Conservation (phyloP, 2,329 filamentous ascomycete species). For the Colletotrichum tofieldiae region DNA sequence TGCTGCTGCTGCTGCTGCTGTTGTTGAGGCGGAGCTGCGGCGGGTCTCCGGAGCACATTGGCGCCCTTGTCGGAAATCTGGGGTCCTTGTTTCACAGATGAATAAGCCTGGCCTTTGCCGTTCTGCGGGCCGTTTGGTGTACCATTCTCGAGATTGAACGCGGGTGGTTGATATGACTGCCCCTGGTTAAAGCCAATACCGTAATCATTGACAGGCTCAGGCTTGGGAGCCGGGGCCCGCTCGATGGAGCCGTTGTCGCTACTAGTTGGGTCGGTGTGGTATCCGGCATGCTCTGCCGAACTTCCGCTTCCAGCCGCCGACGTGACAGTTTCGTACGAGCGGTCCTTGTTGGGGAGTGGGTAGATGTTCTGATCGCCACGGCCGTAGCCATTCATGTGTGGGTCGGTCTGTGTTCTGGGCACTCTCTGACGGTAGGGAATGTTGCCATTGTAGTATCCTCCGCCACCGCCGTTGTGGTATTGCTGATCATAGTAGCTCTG, state of each 20-base stretch:
- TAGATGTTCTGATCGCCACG: conserved; percentile 63
- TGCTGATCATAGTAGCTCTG: conserved; percentile 62
- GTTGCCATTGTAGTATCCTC: conserved; percentile 50
- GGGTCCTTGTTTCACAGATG: conserved; percentile 24
- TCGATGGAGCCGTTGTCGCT: conserved; percentile 95
- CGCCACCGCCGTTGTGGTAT: conserved; percentile 39
- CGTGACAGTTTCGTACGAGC: conserved; percentile 89
- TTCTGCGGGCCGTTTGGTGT: conserved; percentile 12
- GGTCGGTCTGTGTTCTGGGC: conserved; percentile 64
- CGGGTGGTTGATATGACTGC: conserved; percentile 58
- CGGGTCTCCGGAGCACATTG: conserved; percentile 47
- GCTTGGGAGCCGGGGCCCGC: conserved; percentile 71
- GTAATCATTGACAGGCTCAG: conserved; percentile 73
- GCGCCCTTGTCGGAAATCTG: conserved; percentile 18
- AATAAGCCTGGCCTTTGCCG: conserved; percentile 15
- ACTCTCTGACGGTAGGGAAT: conserved; percentile 51
- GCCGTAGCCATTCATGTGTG: conserved; percentile 58
- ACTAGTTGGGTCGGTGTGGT: conserved; percentile 87
- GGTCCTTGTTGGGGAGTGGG: conserved; percentile 76
- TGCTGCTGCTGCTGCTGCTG: conserved; percentile 45
- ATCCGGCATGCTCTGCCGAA: conserved; percentile 81
- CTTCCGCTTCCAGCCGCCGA: conserved; percentile 82
- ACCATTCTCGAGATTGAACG: conserved; percentile 49
- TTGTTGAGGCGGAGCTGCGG: conserved; percentile 43
- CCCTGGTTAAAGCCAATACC: conserved; percentile 71